Evolutionary conservation across 208 protist genomes (phyloP).

Genomic region (Wallacemonas sp.): DNA sequence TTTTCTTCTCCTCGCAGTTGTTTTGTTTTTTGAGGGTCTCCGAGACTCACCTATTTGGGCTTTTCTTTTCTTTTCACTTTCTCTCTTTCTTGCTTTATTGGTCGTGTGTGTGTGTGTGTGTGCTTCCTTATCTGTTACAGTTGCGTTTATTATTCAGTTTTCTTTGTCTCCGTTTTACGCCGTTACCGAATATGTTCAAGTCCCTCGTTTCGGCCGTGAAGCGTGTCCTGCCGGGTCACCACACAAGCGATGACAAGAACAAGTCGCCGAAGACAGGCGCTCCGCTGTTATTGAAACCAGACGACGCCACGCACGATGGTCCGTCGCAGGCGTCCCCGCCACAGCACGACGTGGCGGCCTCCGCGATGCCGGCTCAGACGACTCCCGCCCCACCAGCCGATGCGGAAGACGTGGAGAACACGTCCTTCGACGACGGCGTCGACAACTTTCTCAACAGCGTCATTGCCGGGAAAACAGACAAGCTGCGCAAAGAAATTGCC

Average conservation of each 20-base stretch:
- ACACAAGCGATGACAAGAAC: background rate
- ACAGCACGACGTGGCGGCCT: too few species aligned
- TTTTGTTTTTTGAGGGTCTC: slow-evolving; percentile 6
- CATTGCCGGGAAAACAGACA: slow-evolving; percentile 63
- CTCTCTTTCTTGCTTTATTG: background rate
- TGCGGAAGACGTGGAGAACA: background rate
- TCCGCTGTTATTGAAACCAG: too few species aligned
- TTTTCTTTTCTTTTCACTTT: slow-evolving; percentile 2
- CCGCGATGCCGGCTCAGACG: too few species aligned
- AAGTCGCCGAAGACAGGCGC: too few species aligned
- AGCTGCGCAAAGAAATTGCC: slow-evolving; percentile 54
- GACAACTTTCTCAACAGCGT: slow-evolving; percentile 68
- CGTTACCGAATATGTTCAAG: slow-evolving; percentile 4
- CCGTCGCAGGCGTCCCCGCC: too few species aligned
- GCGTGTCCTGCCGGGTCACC: background rate
- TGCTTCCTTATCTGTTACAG: background rate
- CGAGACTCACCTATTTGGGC: too few species aligned
- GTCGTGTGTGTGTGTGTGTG: too few species aligned
- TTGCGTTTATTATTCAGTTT: background rate
- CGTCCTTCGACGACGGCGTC: slow-evolving; percentile 31
- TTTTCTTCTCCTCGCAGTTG: background rate
- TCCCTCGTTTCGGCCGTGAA: slow-evolving; percentile 2
- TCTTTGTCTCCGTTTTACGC: background rate
- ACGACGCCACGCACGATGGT: too few species aligned
- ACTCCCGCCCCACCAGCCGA: background rate